Conservation (phyloP, 2,329 filamentous ascomycete species). For the Raffaelea deltoideospora region DNA sequence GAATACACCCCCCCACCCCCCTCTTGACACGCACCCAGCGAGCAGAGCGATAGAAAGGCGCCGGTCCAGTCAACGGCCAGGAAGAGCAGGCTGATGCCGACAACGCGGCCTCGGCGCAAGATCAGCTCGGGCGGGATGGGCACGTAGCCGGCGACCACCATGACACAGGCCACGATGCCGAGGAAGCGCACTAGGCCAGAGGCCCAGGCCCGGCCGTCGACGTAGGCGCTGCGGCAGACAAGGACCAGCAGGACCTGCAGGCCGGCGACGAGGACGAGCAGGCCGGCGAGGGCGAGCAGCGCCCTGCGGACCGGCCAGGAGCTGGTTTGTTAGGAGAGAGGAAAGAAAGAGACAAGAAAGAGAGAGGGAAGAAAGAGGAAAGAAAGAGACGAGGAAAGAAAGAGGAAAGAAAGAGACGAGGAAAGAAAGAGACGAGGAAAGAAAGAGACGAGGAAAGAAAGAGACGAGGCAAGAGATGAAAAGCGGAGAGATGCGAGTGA, state of each 20-base stretch:
- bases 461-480: too few species aligned
- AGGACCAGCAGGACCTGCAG: constrained; percentile 41
- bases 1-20: too few species aligned
- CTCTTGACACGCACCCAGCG: too few species aligned
- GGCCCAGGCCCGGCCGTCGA: constrained; percentile 35
- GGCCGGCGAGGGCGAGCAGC: constrained; percentile 21
- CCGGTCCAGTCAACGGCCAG: constrained; percentile 43
- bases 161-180: constrained; percentile 40
- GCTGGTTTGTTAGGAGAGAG: too few species aligned
- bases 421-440: too few species aligned
- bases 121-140: constrained; percentile 47
- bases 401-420: too few species aligned
- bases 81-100: constrained; percentile 45
- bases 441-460: too few species aligned
- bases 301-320: constrained; percentile 34
- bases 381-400: too few species aligned
- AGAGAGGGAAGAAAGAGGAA: too few species aligned
- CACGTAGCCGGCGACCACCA: constrained; percentile 40
- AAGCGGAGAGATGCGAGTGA: too few species aligned
- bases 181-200: too few species aligned
- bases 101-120: constrained; percentile 43
- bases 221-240: constrained; percentile 39
- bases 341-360: too few species aligned
- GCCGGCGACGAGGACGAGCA: constrained; percentile 30
- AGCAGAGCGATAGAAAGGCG: constrained; percentile 48